Conservation (phyloP, 129 eudicot genomes). For the Chrysanthemum lavandulifolium region DNA sequence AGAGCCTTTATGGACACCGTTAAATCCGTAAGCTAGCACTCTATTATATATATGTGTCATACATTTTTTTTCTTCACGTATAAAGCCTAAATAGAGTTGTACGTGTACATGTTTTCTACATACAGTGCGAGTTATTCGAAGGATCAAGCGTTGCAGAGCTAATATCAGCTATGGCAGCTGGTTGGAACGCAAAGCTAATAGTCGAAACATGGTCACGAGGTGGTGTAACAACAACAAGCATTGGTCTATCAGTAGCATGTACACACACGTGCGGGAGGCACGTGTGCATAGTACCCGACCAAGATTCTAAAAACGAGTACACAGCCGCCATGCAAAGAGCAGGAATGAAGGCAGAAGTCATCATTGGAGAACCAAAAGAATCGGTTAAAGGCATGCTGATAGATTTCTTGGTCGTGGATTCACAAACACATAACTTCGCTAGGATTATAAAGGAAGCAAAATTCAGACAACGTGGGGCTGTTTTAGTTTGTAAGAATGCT, state of each 20-base stretch:
- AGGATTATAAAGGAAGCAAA: slow-evolving; percentile 61
- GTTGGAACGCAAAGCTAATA: slow-evolving; percentile 74
- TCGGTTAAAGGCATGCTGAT: slow-evolving; percentile 43
- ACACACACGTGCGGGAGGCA: slow-evolving; percentile 73
- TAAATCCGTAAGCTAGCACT: slow-evolving; percentile 55
- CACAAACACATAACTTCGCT: slow-evolving; percentile 31
- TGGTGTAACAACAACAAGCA: slow-evolving; percentile 51
- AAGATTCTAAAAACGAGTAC: slow-evolving; percentile 49
- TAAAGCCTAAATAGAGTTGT: neutral
- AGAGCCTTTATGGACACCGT: slow-evolving; percentile 87
- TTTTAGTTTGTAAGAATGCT: slow-evolving; percentile 70
- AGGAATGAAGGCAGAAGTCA: slow-evolving; percentile 48
- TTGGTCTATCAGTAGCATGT: slow-evolving; percentile 63
- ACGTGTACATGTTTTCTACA: neutral
- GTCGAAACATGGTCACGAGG: slow-evolving; percentile 80
- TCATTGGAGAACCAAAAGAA: slow-evolving; percentile 59
- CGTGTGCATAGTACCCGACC: slow-evolving; percentile 70
- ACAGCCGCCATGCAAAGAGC: slow-evolving; percentile 37
- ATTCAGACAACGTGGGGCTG: slow-evolving; percentile 79
- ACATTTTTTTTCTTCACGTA: neutral
- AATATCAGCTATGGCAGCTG: slow-evolving; percentile 94
- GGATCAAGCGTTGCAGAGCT: slow-evolving; percentile 87
- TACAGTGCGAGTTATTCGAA: slow-evolving; percentile 50
- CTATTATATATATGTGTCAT: neutral
- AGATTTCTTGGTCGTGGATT: slow-evolving; percentile 73